A percentile compares a stretch with the other conserved stretches of the same genome.
These are phyloP conservation scores for Phytopythium ostracodes DNA, from an alignment of 352 stramenopile species.

Conservation along the genomic window DNA sequence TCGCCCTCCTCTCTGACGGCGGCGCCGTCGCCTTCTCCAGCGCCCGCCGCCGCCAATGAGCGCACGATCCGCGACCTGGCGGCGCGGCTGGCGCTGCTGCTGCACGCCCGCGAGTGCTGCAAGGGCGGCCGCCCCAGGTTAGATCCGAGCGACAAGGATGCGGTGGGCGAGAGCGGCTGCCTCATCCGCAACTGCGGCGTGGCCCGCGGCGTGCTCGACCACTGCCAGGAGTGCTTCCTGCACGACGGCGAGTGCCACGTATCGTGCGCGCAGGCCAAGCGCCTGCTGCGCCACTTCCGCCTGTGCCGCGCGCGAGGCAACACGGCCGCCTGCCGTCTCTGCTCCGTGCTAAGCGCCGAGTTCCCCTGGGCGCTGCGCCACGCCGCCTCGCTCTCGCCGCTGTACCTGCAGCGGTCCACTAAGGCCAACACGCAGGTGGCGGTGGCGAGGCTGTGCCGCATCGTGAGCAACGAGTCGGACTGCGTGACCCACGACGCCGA, in stretches of 20 bases:
- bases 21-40: no score
- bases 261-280: conserved; percentile 42
- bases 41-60: neutral
- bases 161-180: conserved; percentile 9
- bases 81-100: conserved; percentile 31
- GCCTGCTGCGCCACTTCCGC: conserved; percentile 44
- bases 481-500: no score
- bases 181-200: conserved; percentile 34
- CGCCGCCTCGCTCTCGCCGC: conserved; percentile 28
- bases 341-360: conserved; percentile 19
- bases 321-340: conserved; percentile 21
- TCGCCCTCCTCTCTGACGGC: no score
- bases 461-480: conserved; percentile 16
- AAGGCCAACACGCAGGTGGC: neutral
- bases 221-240: conserved; percentile 50
- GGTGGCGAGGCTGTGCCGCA: conserved; percentile 9
- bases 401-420: conserved; percentile 11
- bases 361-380: conserved; percentile 36
- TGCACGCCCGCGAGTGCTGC: conserved; percentile 47
- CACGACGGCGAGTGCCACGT: conserved; percentile 32
- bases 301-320: conserved; percentile 29
- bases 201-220: conserved; percentile 45
- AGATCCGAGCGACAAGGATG: neutral
- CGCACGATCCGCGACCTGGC: conserved; percentile 25
- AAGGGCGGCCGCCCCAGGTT: neutral